A percentile compares a stretch with the other conserved stretches of the same genome.
These are phyloP conservation scores for Hymenochaete sp. DNA, from an alignment of 1,284 basidiomycete species.

Conservation along the genomic window DNA sequence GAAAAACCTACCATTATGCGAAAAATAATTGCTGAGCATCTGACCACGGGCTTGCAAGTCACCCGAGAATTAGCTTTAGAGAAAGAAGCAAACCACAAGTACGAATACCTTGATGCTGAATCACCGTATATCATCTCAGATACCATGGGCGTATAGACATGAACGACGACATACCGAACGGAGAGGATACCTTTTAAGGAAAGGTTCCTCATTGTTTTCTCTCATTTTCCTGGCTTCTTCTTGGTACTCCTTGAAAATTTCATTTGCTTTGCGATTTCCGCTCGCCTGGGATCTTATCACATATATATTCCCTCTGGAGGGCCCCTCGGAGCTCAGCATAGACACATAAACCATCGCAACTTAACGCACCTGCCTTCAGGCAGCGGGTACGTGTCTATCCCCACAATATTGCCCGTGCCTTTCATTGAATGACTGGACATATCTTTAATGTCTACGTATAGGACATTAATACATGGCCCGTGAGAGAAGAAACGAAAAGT, in stretches of 20 bases:
- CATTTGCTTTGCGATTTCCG: conserved; percentile 38
- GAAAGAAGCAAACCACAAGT: background rate
- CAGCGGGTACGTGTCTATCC: conserved; percentile 28
- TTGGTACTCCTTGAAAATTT: conserved; percentile 56
- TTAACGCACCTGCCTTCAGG: conserved; percentile 39
- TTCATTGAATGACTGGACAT: background rate
- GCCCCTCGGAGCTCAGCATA: background rate
- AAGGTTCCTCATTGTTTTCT: conserved; percentile 42
- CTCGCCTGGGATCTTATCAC: conserved; percentile 36
- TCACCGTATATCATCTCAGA: conserved; percentile 10
- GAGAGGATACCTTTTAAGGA: conserved; percentile 57
- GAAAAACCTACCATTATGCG: conserved; percentile 59
- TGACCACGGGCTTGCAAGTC: conserved; percentile 47
- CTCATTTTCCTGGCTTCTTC: conserved; percentile 52
- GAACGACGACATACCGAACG: conserved; percentile 39
- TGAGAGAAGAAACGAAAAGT: no score
- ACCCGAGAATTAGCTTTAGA: background rate
- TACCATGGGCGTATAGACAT: background rate
- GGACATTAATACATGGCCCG: no score
- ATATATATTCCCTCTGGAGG: conserved; percentile 51
- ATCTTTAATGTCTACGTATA: conserved; percentile 2
- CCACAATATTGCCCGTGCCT: background rate
- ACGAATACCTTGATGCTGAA: conserved; percentile 53
- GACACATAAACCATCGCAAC: background rate
- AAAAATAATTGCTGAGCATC: conserved; percentile 71